These are phyloP conservation scores for Venturiaceae sp. DNA, from an alignment of 2,329 filamentous ascomycete genomes.

Conservation along the genomic window DNA sequence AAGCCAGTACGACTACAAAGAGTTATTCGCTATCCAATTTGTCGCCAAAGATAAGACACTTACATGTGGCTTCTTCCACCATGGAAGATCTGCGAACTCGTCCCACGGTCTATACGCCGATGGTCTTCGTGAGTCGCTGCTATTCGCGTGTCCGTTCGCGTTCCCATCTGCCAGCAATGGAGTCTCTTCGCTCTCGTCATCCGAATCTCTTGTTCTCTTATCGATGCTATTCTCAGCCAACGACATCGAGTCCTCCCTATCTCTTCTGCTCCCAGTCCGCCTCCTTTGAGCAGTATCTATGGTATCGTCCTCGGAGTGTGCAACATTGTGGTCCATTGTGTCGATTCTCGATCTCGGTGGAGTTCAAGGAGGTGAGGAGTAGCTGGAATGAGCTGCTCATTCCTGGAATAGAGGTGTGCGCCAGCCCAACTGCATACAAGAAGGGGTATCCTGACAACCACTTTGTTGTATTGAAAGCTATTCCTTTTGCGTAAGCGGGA, in stretches of 20 bases:
- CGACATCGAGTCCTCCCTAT: background rate
- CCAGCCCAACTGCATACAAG: background rate
- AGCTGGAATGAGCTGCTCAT: background rate
- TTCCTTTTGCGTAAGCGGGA: background rate
- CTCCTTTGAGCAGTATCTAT: background rate
- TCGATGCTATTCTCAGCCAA: background rate
- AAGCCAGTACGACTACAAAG: slow-evolving; percentile 63
- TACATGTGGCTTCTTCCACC: slow-evolving; percentile 11
- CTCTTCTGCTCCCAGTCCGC: background rate
- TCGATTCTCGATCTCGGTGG: background rate
- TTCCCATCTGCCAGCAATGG: slow-evolving; percentile 4
- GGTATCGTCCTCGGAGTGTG: background rate
- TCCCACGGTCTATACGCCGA: background rate
- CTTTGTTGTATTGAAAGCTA: background rate
- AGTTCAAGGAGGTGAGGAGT: background rate
- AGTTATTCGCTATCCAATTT: background rate
- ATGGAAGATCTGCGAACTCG: slow-evolving; percentile 9
- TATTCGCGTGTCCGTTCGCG: background rate
- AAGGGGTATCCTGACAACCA: background rate
- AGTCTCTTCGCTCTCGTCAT: background rate
- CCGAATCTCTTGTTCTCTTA: background rate
- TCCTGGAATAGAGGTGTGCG: background rate
- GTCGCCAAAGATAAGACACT: background rate
- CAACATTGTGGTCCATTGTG: slow-evolving; percentile 1
- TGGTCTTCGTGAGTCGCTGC: background rate